phyloP scores from a whole-genome alignment of 176 grass and related monocot species.

The Zizania latifolia region DNA sequence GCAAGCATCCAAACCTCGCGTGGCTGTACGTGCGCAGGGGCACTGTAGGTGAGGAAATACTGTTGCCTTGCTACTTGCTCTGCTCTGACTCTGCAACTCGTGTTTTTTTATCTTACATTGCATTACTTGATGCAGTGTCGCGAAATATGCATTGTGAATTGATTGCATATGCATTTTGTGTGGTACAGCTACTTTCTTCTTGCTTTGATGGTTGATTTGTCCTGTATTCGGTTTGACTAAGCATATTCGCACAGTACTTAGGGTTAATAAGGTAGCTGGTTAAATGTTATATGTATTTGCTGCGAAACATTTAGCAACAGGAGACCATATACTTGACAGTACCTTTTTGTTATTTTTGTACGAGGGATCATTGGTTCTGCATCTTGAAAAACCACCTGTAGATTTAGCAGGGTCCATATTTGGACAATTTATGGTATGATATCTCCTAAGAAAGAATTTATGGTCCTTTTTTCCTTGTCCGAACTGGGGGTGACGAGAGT shows the following conservation, averaged over 20 bases:
- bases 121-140: not conserved
- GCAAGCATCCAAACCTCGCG: slow-evolving; percentile 31
- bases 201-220: not conserved
- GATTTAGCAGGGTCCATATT: not conserved
- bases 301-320: not conserved
- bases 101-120: not conserved
- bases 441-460: not conserved
- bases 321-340: not conserved
- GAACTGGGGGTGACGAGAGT: not conserved
- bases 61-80: slow-evolving; percentile 15
- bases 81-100: slow-evolving; percentile 2
- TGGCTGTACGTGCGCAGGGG: slow-evolving; percentile 26
- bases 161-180: not conserved
- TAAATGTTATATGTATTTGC: not conserved
- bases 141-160: not conserved
- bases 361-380: no score
- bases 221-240: not conserved
- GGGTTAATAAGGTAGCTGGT: not conserved
- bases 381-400: not conserved
- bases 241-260: not conserved
- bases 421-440: not conserved
- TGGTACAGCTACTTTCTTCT: not conserved
- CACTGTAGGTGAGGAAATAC: slow-evolving; percentile 40
- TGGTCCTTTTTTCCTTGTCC: not conserved
- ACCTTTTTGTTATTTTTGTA: not conserved